Conservation (phyloP, 495 filamentous ascomycete genomes). For the Penicillium cinerascens region DNA sequence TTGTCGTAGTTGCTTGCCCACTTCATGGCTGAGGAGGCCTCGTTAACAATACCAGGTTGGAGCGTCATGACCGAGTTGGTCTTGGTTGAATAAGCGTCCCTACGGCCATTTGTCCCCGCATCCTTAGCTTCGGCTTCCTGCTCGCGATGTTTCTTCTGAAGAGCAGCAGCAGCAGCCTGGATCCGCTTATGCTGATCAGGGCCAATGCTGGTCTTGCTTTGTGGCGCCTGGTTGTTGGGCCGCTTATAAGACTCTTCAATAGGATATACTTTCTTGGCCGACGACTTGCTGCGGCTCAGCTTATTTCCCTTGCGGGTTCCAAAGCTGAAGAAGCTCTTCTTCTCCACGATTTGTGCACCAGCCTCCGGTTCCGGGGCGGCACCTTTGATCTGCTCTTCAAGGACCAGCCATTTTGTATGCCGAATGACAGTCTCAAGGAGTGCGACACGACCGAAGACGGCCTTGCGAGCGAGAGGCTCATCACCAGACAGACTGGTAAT, state of each 20-base stretch:
- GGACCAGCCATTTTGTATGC: slow-evolving; percentile 82
- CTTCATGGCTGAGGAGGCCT: slow-evolving; percentile 90
- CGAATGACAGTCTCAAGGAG: slow-evolving; percentile 83
- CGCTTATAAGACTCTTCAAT: slow-evolving; percentile 52
- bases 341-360: slow-evolving; percentile 86
- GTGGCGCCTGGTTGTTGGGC: slow-evolving; percentile 44
- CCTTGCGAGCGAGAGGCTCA: slow-evolving; percentile 78
- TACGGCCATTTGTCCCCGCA: not conserved
- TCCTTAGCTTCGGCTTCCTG: slow-evolving; percentile 43
- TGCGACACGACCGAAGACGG: slow-evolving; percentile 90
- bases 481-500: slow-evolving; percentile 93
- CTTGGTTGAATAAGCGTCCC: slow-evolving; percentile 53
- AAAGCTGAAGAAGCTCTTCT: slow-evolving; percentile 87
- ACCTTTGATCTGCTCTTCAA: slow-evolving; percentile 95
- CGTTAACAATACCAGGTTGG: slow-evolving; percentile 78
- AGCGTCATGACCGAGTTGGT: slow-evolving; percentile 91
- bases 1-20: slow-evolving; percentile 80
- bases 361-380: slow-evolving; percentile 82
- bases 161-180: slow-evolving; percentile 78
- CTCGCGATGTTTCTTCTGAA: slow-evolving; percentile 67
- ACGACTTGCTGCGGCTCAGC: slow-evolving; percentile 65
- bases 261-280: slow-evolving; percentile 46
- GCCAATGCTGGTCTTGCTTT: slow-evolving; percentile 84
- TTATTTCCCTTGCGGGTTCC: slow-evolving; percentile 61
- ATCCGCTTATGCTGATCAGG: slow-evolving; percentile 91